Evolutionary conservation across 305 asterid genomes (phyloP).

Genomic region (Rubia peregrina): DNA sequence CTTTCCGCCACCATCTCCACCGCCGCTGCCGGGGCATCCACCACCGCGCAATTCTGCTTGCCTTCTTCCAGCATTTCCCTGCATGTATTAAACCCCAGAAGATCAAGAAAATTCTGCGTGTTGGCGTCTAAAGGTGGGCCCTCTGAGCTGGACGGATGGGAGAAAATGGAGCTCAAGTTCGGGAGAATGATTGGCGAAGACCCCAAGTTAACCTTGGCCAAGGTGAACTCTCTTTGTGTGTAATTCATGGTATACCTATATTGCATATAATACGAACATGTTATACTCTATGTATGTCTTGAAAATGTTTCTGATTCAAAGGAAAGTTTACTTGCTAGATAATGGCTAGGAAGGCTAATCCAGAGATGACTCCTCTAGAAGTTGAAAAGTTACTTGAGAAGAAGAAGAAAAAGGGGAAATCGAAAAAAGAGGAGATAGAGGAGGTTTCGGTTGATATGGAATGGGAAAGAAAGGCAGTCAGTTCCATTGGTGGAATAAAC

Average conservation of each 20-base stretch:
- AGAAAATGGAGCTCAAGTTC: constrained; percentile 85
- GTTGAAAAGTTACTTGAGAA: constrained; percentile 56
- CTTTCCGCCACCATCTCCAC: constrained; percentile 35
- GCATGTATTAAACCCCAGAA: constrained; percentile 16
- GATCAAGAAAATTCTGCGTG: constrained; percentile 36
- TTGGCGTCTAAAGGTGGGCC: constrained; percentile 59
- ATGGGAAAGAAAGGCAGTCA: constrained; percentile 30
- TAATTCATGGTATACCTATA: not conserved
- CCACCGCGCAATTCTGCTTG: constrained; percentile 33
- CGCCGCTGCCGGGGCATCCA: constrained; percentile 16
- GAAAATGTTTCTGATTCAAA: constrained; percentile 1
- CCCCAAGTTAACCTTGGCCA: constrained; percentile 86
- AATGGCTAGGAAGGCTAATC: constrained; percentile 72
- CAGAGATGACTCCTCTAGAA: constrained; percentile 67
- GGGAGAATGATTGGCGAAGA: constrained; percentile 93
- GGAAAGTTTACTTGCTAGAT: constrained; percentile 39
- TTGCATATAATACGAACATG: not conserved
- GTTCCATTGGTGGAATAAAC: constrained; percentile 47
- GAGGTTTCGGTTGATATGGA: constrained; percentile 57
- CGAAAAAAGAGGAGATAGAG: constrained; percentile 31
- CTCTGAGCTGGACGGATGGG: constrained; percentile 64
- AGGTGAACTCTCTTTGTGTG: constrained; percentile 37
- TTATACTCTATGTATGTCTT: not conserved
- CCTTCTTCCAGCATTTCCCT: constrained; percentile 28
- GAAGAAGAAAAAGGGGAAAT: constrained; percentile 44